phyloP scores from a whole-genome alignment of 805 yeast species.

The Monosporozyma yasuniensis region DNA sequence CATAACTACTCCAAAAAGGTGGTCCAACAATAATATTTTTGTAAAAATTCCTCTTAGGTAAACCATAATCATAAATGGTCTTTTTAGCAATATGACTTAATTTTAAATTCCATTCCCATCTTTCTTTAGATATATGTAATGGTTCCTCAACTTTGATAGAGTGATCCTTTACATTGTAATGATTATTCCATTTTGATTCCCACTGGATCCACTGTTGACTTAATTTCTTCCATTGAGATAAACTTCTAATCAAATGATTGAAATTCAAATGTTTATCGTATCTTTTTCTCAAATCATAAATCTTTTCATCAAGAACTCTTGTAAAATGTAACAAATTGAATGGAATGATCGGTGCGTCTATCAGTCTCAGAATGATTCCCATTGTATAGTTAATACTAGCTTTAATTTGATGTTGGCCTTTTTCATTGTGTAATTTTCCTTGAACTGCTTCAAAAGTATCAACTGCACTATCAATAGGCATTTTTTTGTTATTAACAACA shows the following conservation, averaged over 20 bases:
- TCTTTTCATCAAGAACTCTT: conserved; percentile 34
- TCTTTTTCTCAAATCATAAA: conserved; percentile 35
- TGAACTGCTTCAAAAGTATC: conserved; percentile 54
- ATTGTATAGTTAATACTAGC: conserved; percentile 49
- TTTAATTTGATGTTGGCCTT: conserved; percentile 43
- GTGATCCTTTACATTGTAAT: conserved; percentile 16
- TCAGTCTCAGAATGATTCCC: conserved; percentile 42
- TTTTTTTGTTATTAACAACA: conserved; percentile 21
- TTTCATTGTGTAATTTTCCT: conserved; percentile 11
- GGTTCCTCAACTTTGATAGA: conserved; percentile 56
- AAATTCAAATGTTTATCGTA: conserved; percentile 22
- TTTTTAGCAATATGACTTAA: conserved; percentile 44
- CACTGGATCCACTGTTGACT: conserved; percentile 44
- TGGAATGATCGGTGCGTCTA: conserved; percentile 70
- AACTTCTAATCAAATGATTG: conserved; percentile 24
- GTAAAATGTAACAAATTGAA: conserved; percentile 45
- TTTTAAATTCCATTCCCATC: conserved; percentile 71
- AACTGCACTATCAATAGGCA: conserved; percentile 55
- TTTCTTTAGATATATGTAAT: conserved; percentile 48
- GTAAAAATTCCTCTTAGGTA: conserved; percentile 53
- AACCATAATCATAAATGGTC: conserved; percentile 37
- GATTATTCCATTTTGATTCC: conserved; percentile 53
- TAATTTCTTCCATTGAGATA: conserved; percentile 34
- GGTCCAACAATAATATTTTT: conserved; percentile 62
- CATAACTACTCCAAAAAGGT: conserved; percentile 47